These are phyloP conservation scores for Wakefieldia striispora DNA, from an alignment of 768 basidiomycete species.

Conservation along the genomic window DNA sequence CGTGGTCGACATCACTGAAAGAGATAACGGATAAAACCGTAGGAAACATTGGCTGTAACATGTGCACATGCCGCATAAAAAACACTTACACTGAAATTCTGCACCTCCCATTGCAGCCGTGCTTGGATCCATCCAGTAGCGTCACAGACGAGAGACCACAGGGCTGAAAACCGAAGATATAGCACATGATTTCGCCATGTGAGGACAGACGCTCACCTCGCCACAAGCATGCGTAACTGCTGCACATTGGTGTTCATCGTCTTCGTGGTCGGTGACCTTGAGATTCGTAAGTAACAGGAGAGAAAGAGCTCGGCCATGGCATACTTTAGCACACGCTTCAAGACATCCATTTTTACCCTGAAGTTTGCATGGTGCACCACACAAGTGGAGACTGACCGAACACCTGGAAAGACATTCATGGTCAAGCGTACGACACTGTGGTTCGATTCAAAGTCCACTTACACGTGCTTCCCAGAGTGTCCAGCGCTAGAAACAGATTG, in stretches of 20 bases:
- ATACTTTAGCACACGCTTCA: constrained; percentile 50
- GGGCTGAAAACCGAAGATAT: constrained; percentile 30
- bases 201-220: constrained; percentile 34
- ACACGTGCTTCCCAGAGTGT: constrained; percentile 56
- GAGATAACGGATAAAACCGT: not conserved
- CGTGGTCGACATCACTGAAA: constrained; percentile 49
- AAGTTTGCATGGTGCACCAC: constrained; percentile 50
- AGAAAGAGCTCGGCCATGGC: not conserved
- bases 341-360: constrained; percentile 50
- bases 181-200: not conserved
- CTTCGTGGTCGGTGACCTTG: constrained; percentile 47
- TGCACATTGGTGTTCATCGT: constrained; percentile 51
- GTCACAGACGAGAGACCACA: constrained; percentile 37
- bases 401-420: constrained; percentile 41
- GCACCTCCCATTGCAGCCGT: constrained; percentile 44
- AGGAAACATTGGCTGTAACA: not conserved
- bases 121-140: constrained; percentile 25
- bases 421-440: not conserved
- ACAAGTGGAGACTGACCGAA: constrained; percentile 49
- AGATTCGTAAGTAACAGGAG: not conserved
- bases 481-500: constrained; percentile 42
- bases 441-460: constrained; percentile 21
- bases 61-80: not conserved
- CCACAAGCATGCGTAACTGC: constrained; percentile 54
- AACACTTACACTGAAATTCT: constrained; percentile 36